Base-by-base conservation (phyloP, 495 filamentous ascomycete genomes). In the Aspergillus carlsbadensis region DNA sequence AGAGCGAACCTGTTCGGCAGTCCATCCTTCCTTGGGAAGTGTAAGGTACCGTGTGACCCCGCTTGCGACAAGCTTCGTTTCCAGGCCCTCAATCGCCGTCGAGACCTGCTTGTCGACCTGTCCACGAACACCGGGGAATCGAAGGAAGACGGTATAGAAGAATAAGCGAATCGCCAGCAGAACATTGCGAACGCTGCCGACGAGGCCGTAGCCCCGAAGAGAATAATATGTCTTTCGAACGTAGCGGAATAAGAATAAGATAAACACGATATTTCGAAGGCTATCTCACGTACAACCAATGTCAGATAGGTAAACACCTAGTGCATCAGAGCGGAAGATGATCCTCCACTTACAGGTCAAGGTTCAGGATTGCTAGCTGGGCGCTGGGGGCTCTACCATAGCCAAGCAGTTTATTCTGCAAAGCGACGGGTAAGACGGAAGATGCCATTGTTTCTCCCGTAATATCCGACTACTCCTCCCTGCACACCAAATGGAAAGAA, bases 191-290 rank as follows among this genome's bases (percentile, higher is more conserved):
- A 91, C 62, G 29, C 89, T 88, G 44, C 95, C 95, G 54, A 96
- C 65, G 52, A 96, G 67, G 41, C 95, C 95, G 64, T 92, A 90
- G 59, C 95, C 95, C 63, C 89, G 88, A 61, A 99, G 78, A 57
- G 92, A 88, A 67, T 90, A 84, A 55, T 89, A 84, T 31, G 81
- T 81, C 69, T 89, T 92, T 58, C 91, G 88, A 11, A 86, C 85
- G 79, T 91, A 92, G 62, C 93, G 85, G 34, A 98, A 77, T 37
- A 98, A 69, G 76, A 98, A 97, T 56, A 94, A 82, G 66, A 91
- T 79, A 71, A 99, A 96, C 40, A 98, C 71, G 40, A 96, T 79
- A 67, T 97, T 97, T 37, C 88, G 88, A 52, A 96, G 59, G 41
- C 92, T 94, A 63, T 49, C 17, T 6, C 15, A 29, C n/a, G 13